These are phyloP conservation scores for Arabidopsis hybrid DNA, from an alignment of 441 rosid genomes.

Conservation along the genomic window DNA sequence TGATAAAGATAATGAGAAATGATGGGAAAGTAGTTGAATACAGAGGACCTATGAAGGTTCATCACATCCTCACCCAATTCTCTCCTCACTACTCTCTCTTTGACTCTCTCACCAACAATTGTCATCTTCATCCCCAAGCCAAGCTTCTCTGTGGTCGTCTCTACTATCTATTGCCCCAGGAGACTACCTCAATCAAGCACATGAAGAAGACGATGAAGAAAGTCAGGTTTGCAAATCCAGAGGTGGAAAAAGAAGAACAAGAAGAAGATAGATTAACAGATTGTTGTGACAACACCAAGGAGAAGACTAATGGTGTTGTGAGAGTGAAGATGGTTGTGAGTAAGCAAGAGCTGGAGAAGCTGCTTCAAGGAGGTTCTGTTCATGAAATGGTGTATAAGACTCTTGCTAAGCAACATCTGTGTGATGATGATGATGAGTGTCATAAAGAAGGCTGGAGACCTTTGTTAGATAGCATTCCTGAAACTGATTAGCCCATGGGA, in stretches of 20 bases:
- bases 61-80: constrained; percentile 66
- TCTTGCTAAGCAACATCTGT: constrained; percentile 50
- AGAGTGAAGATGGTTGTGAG: constrained; percentile 83
- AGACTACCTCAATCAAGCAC: constrained; percentile 1
- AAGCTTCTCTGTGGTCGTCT: constrained; percentile 59
- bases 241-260: constrained; percentile 35
- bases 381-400: constrained; percentile 52
- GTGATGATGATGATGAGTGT: constrained; percentile 36
- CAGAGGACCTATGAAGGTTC: constrained; percentile 65
- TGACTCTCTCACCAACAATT: constrained; percentile 51
- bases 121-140: constrained; percentile 61
- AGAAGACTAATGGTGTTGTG: constrained; percentile 47
- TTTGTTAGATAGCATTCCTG: constrained; percentile 70
- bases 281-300: constrained; percentile 28
- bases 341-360: constrained; percentile 69
- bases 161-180: constrained; percentile 62
- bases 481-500: constrained; percentile 50
- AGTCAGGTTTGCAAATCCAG: constrained; percentile 69
- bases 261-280: constrained; percentile 41
- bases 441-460: constrained; percentile 56
- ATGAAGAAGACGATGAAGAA: constrained; percentile 50
- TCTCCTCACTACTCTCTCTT: constrained; percentile 63
- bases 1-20: constrained; percentile 63
- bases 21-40: constrained; percentile 83
- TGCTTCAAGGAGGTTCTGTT: constrained; percentile 64